Conservation (phyloP, 768 basidiomycete genomes). For the Kwoniella botswanensis region DNA sequence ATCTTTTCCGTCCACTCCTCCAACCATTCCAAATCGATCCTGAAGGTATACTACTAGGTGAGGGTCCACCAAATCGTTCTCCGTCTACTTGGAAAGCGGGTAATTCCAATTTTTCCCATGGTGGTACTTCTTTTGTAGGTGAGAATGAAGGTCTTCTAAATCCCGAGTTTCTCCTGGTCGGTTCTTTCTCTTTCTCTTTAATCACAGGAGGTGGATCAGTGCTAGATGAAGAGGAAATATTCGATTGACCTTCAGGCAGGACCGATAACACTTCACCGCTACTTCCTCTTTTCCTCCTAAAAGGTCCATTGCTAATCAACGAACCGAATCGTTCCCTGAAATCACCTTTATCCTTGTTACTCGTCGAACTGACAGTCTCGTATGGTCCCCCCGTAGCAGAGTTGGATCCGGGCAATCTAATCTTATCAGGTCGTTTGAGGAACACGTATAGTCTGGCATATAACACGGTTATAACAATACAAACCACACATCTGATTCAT, state of each 20-base stretch:
- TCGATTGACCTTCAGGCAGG: neutral
- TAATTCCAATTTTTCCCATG: conserved; percentile 57
- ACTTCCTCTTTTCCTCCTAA: conserved; percentile 10
- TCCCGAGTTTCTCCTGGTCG: neutral
- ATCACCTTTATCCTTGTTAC: neutral
- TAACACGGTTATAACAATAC: conserved; percentile 50
- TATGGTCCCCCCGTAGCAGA: conserved; percentile 19
- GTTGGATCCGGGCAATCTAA: conserved; percentile 48
- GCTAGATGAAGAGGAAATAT: conserved; percentile 1
- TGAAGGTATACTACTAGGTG: conserved; percentile 6
- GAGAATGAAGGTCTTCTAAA: neutral
- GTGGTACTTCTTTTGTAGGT: conserved; percentile 44
- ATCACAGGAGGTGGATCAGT: neutral
- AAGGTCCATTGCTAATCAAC: conserved; percentile 1
- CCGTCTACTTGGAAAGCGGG: conserved; percentile 56
- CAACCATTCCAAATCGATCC: conserved; percentile 37
- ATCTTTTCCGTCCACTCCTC: conserved; percentile 37
- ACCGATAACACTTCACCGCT: conserved; percentile 1
- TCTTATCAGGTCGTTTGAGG: conserved; percentile 58
- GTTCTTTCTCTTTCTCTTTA: neutral
- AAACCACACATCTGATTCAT: conserved; percentile 38
- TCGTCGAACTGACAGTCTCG: conserved; percentile 18
- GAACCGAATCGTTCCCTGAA: conserved; percentile 10
- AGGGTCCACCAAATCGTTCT: conserved; percentile 39
- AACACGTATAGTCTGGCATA: conserved; percentile 58